Percentiles rank a stretch among this genome's conserved stretches.
These are phyloP conservation scores for Paraglomus brasilianum DNA, from an alignment of 192 early-diverging fungal genomes.

Conservation along the genomic window DNA sequence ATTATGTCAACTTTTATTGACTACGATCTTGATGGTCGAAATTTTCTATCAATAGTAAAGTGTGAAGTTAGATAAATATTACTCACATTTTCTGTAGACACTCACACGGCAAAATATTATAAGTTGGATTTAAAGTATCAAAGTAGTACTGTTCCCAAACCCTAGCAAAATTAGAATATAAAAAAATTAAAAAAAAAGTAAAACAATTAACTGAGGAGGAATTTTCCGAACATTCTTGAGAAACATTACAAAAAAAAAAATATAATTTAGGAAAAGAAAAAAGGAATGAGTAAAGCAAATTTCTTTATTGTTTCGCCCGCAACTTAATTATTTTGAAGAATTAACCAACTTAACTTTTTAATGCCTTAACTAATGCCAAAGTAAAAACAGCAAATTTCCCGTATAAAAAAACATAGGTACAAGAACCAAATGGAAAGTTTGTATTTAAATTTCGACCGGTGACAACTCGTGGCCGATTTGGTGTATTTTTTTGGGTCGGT, in stretches of 20 bases:
- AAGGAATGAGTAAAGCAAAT: slow-evolving; percentile 10
- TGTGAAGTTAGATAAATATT: not conserved
- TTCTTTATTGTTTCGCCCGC: slow-evolving; percentile 5
- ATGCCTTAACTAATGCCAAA: no score
- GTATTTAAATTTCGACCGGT: no score
- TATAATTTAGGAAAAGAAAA: slow-evolving; percentile 3
- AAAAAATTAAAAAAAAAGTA: no score
- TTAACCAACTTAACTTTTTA: slow-evolving; percentile 13
- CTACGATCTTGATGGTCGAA: slow-evolving; percentile 80
- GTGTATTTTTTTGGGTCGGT: no score
- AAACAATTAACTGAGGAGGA: not conserved
- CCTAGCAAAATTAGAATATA: no score
- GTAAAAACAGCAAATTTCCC: no score
- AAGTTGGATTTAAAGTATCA: no score
- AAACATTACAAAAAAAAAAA: not conserved
- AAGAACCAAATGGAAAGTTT: no score
- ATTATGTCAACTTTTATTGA: slow-evolving; percentile 97
- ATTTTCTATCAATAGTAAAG: slow-evolving; percentile 76
- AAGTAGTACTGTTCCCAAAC: no score
- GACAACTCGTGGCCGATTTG: no score
- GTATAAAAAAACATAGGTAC: no score
- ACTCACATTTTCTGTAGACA: not conserved
- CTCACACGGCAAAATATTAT: no score
- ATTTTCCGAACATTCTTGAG: slow-evolving; percentile 12
- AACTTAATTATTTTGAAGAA: slow-evolving; percentile 27